phyloP scores from a whole-genome alignment of 768 basidiomycete genomes.

The Pleurotus djamor region DNA sequence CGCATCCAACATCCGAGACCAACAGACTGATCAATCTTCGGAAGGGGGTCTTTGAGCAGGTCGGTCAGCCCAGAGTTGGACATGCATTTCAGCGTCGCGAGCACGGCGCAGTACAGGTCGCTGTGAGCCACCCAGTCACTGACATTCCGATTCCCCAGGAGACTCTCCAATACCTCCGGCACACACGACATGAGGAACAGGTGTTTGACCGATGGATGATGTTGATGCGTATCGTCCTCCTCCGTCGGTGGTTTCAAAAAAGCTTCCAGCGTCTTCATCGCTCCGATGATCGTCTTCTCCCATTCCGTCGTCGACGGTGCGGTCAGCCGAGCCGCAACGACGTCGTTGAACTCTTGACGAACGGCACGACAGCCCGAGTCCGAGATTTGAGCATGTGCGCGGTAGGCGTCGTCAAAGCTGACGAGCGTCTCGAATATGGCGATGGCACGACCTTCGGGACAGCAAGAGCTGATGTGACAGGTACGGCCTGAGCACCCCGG shows the following conservation, averaged over 20 bases:
- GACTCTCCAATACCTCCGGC: conserved; percentile 28
- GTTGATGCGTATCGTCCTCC: conserved; percentile 8
- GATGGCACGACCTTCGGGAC: conserved; percentile 24
- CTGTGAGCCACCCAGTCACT: conserved; percentile 32
- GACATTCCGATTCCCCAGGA: conserved; percentile 26
- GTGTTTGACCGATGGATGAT: conserved; percentile 15
- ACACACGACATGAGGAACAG: conserved; percentile 24
- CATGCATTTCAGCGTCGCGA: conserved; percentile 24
- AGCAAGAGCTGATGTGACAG: conserved; percentile 28
- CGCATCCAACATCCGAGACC: conserved; percentile 19
- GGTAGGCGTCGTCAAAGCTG: conserved; percentile 26
- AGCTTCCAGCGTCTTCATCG: conserved; percentile 10
- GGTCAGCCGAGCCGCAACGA: conserved; percentile 5
- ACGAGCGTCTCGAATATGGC: conserved; percentile 30
- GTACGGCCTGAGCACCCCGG: conserved; percentile 21
- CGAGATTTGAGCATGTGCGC: conserved; percentile 17
- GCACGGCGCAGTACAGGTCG: conserved; percentile 26
- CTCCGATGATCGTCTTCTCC: conserved; percentile 10
- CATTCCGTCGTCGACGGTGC: conserved; percentile 1
- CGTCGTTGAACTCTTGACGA: conserved; percentile 11
- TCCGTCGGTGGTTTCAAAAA: conserved; percentile 7
- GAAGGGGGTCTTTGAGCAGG: conserved; percentile 17
- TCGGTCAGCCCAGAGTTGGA: conserved; percentile 17
- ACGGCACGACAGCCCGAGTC: conserved; percentile 1
- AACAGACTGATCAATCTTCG: conserved; percentile 15